Evolutionary conservation across 73 alveolate genomes (phyloP).

Genomic region (Paramecium primaurelia): DNA sequence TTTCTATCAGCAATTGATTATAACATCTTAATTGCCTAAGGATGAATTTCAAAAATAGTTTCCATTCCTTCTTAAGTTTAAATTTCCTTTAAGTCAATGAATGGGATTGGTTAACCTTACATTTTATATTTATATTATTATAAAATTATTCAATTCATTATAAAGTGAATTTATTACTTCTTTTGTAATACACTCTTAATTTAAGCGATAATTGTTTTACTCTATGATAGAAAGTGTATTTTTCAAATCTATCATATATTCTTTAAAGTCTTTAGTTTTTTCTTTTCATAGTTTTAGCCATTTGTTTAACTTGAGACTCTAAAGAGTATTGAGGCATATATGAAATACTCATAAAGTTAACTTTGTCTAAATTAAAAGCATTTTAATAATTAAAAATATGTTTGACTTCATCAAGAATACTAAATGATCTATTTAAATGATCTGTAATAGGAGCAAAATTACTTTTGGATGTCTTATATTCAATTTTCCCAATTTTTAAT

Average conservation of each 20-base stretch:
- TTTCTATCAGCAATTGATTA: slow-evolving; percentile 44
- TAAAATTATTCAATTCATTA: background rate
- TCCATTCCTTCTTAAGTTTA: background rate
- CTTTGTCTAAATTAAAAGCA: background rate
- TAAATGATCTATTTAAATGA: background rate
- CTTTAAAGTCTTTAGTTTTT: background rate
- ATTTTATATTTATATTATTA: background rate
- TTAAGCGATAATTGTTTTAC: background rate
- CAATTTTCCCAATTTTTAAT: background rate
- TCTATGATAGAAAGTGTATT: background rate
- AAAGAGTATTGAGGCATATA: background rate
- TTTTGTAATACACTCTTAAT: background rate
- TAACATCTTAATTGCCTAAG: slow-evolving; percentile 32
- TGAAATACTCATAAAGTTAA: background rate
- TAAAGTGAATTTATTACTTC: background rate
- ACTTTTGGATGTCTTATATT: background rate
- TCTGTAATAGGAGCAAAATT: background rate
- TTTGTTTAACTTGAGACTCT: background rate
- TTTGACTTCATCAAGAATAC: background rate
- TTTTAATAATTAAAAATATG: background rate
- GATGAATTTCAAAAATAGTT: slow-evolving; percentile 19
- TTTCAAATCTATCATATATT: background rate
- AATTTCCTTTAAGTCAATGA: slow-evolving; percentile 9
- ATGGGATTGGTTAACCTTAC: slow-evolving; percentile 51
- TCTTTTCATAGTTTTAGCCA: background rate